These are phyloP conservation scores for Leccinum fibrillosum DNA, from an alignment of 768 basidiomycete genomes.

Conservation along the genomic window DNA sequence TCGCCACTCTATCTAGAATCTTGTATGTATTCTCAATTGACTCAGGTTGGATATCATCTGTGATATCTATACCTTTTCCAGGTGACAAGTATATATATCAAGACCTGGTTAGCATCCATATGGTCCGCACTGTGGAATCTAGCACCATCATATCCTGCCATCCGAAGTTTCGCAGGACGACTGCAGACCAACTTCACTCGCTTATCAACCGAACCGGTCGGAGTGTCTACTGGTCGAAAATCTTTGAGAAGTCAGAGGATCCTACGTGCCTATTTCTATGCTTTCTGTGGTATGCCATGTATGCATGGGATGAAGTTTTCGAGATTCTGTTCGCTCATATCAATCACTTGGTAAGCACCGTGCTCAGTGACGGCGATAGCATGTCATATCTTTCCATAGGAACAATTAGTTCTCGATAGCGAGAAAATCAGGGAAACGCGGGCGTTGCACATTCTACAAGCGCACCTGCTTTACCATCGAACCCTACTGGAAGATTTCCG, in stretches of 20 bases:
- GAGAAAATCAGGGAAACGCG: constrained; percentile 45
- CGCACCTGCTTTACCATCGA: constrained; percentile 55
- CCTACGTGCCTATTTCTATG: constrained; percentile 55
- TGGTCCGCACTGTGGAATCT: constrained; percentile 35
- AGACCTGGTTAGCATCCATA: constrained; percentile 53
- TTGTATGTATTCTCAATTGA: constrained; percentile 24
- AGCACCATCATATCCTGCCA: constrained; percentile 32
- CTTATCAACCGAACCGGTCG: constrained; percentile 30
- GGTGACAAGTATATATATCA: constrained; percentile 27
- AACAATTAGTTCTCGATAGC: constrained; percentile 40
- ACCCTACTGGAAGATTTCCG: constrained; percentile 52
- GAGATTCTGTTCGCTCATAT: constrained; percentile 51
- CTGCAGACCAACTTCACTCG: constrained; percentile 25
- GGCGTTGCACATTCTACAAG: constrained; percentile 54
- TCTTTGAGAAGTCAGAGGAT: constrained; percentile 33
- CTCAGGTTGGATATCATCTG: not conserved
- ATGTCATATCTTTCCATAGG: constrained; percentile 31
- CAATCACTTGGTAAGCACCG: constrained; percentile 41
- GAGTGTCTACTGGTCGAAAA: constrained; percentile 34
- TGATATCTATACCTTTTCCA: constrained; percentile 3
- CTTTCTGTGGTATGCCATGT: constrained; percentile 57
- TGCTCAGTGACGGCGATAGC: not conserved
- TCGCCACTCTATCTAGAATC: constrained; percentile 37
- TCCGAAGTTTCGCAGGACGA: constrained; percentile 15
- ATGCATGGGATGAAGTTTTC: constrained; percentile 61